phyloP scores from a whole-genome alignment of 129 eudicot species.

The Sambucus nigra region DNA sequence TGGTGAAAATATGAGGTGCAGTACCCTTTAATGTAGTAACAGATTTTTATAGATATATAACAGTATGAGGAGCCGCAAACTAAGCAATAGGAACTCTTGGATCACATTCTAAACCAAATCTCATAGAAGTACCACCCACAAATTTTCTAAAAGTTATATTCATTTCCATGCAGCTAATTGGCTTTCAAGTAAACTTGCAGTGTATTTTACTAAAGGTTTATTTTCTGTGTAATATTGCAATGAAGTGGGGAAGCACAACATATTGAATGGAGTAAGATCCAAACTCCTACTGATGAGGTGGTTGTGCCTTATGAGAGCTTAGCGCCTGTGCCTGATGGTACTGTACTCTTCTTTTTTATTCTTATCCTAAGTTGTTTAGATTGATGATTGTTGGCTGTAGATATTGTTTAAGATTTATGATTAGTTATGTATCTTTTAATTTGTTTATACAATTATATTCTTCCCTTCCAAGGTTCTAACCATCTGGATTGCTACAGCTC shows the following conservation, averaged over 20 bases:
- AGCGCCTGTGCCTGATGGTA: constrained; percentile 79
- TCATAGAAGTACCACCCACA: no score
- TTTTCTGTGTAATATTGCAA: constrained; percentile 7
- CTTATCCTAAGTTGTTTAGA: background rate
- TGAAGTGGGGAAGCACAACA: constrained; percentile 95
- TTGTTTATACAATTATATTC: background rate
- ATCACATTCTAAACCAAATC: no score
- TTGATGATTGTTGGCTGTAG: background rate
- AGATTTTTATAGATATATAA: no score
- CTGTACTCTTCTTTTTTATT: background rate
- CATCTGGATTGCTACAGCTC: constrained; percentile 36
- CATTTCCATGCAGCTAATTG: no score
- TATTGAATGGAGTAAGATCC: constrained; percentile 98
- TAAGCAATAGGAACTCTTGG: no score
- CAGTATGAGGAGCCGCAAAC: no score
- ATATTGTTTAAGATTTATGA: background rate
- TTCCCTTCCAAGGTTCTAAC: background rate
- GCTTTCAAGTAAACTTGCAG: background rate
- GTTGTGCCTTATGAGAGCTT: constrained; percentile 85
- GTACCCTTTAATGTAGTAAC: no score
- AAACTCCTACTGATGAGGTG: constrained; percentile 92
- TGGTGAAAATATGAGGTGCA: no score
- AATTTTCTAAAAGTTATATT: no score
- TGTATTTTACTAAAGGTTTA: background rate
- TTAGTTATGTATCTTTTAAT: background rate